Percentiles rank a stretch among this genome's conserved stretches.
phyloP scores from a whole-genome alignment of 2,329 filamentous ascomycete genomes.

The Cordyceps pruinosa region DNA sequence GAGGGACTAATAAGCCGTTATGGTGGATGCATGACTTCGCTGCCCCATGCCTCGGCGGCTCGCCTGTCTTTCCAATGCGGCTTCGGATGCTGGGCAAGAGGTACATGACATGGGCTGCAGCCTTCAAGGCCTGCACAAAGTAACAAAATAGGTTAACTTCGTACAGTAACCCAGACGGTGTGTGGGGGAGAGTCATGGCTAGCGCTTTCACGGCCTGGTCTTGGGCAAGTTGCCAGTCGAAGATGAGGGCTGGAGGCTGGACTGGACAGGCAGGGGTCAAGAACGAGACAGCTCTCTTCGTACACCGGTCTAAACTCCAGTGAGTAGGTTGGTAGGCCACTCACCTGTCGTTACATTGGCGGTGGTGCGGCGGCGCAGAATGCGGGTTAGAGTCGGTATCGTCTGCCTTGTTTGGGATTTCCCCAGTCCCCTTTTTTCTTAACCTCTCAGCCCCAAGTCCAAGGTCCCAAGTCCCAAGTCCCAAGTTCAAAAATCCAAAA shows the following conservation, averaged over 20 bases:
- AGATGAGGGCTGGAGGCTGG: neutral
- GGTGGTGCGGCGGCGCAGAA: neutral
- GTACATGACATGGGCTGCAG: slow-evolving; percentile 1
- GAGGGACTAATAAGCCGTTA: slow-evolving; percentile 2
- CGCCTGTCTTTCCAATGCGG: slow-evolving; percentile 4
- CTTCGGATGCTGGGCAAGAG: slow-evolving; percentile 9
- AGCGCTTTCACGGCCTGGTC: slow-evolving; percentile 8
- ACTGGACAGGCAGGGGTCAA: no score
- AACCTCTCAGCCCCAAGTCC: slow-evolving; percentile 1
- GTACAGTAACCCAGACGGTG: slow-evolving; percentile 9
- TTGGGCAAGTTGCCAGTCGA: neutral
- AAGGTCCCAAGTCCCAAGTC: no score
- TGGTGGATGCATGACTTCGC: slow-evolving; percentile 8
- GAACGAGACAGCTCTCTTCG: no score
- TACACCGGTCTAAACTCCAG: neutral
- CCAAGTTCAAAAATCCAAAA: no score
- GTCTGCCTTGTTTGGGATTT: neutral
- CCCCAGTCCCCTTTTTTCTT: neutral
- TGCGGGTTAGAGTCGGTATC: slow-evolving; percentile 2
- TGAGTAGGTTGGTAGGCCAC: neutral
- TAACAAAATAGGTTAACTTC: neutral
- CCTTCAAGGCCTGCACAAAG: neutral
- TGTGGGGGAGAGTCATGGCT: slow-evolving; percentile 5
- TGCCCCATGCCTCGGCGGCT: slow-evolving; percentile 9
- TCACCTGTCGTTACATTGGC: neutral